Percentiles rank a stretch among this genome's conserved stretches.
These are phyloP conservation scores for Ampelocalamus luodianensis DNA, from an alignment of 176 grass and related monocot genomes.

Conservation along the genomic window DNA sequence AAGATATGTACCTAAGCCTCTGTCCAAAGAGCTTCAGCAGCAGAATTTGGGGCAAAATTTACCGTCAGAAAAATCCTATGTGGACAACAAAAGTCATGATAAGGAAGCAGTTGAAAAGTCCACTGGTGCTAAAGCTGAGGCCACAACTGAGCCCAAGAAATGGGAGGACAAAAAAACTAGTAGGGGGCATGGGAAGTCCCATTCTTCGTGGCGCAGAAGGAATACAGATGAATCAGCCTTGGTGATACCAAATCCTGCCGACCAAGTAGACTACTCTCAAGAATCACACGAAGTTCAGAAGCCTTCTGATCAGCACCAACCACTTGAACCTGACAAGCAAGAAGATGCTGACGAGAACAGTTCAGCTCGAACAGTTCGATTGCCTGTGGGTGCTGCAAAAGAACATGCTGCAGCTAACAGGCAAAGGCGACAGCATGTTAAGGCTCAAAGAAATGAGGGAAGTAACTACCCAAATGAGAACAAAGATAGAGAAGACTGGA, in stretches of 20 bases:
- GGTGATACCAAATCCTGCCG: conserved; percentile 43
- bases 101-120: conserved; percentile 50
- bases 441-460: conserved; percentile 57
- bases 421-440: conserved; percentile 61
- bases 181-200: conserved; percentile 66
- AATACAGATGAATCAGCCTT: conserved; percentile 60
- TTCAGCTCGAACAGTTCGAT: conserved; percentile 28
- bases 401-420: conserved; percentile 55
- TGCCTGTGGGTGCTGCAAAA: conserved; percentile 37
- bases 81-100: conserved; percentile 41
- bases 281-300: conserved; percentile 50
- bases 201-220: conserved; percentile 92
- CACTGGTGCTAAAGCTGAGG: conserved; percentile 52
- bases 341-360: conserved; percentile 38
- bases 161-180: conserved; percentile 69
- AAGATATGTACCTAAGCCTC: conserved; percentile 94
- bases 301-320: conserved; percentile 42
- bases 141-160: conserved; percentile 54
- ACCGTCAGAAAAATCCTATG: conserved; percentile 31
- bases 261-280: conserved; percentile 39
- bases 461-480: conserved; percentile 49
- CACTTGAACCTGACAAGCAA: conserved; percentile 45
- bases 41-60: conserved; percentile 55
- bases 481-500: conserved; percentile 45
- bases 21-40: conserved; percentile 78